Conservation (phyloP, 345 rosid genomes). For the Lagerstroemia speciosa region DNA sequence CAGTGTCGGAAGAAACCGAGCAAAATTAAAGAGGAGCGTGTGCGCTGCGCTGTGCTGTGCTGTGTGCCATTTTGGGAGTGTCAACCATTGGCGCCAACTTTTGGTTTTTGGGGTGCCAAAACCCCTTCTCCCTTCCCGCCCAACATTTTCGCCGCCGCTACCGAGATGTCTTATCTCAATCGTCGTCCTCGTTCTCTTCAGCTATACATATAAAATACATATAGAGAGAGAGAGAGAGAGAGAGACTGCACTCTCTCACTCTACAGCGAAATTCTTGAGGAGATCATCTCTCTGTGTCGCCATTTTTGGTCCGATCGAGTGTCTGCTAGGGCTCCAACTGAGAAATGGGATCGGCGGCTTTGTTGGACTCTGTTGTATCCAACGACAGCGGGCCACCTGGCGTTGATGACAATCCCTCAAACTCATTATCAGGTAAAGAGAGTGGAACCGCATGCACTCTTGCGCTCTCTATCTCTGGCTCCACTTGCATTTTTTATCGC, state of each 20-base stretch:
- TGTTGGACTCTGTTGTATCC: conserved; percentile 11
- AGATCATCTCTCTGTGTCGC: not conserved
- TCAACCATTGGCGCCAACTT: conserved; percentile 13
- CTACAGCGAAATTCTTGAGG: not conserved
- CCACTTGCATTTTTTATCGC: not conserved
- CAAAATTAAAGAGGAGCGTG: not conserved
- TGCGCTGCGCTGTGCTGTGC: not conserved
- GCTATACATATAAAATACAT: not conserved
- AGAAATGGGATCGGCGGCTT: conserved; percentile 17
- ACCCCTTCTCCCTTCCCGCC: conserved; percentile 3
- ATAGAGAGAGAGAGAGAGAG: not conserved
- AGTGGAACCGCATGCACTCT: not conserved
- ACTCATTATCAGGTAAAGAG: conserved; percentile 5
- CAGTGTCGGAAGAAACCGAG: not conserved
- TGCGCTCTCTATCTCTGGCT: not conserved
- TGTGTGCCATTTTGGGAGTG: not conserved
- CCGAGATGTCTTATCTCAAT: not conserved
- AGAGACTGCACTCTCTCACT: no score
- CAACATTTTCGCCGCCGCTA: not conserved
- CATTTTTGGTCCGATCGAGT: not conserved
- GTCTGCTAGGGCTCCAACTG: not conserved
- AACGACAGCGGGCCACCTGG: not conserved
- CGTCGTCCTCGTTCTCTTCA: not conserved
- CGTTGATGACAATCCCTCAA: conserved; percentile 1
- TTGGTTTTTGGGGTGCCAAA: conserved; percentile 9